phyloP scores from a whole-genome alignment of 2,329 filamentous ascomycete genomes.

The Hypoxylon sp. region DNA sequence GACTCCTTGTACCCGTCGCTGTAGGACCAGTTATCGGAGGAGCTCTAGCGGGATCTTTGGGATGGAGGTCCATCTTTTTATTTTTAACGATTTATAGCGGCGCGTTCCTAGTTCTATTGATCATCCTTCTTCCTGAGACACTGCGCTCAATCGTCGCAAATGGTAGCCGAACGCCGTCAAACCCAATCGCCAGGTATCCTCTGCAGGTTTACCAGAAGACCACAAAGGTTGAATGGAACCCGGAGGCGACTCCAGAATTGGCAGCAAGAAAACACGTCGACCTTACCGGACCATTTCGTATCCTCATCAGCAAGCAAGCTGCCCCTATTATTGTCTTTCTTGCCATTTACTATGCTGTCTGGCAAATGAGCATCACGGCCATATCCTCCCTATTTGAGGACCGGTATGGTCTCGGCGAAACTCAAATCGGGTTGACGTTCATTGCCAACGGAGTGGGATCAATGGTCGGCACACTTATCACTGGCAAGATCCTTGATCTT shows the following conservation, averaged over 20 bases:
- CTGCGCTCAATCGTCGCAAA: conserved; percentile 55
- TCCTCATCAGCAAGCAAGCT: conserved; percentile 56
- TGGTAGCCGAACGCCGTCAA: conserved; percentile 44
- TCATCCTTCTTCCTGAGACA: conserved; percentile 58
- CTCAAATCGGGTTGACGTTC: conserved; percentile 60
- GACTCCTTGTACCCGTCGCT: conserved; percentile 49
- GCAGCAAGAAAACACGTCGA: conserved; percentile 51
- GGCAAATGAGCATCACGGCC: conserved; percentile 64
- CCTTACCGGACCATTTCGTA: conserved; percentile 55
- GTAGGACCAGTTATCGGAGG: conserved; percentile 62
- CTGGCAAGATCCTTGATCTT: conserved; percentile 60
- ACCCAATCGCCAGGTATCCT: conserved; percentile 42
- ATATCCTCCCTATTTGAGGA: conserved; percentile 59
- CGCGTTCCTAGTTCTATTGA: conserved; percentile 50
- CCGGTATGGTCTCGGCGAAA: conserved; percentile 54
- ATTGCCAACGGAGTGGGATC: conserved; percentile 64
- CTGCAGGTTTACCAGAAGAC: conserved; percentile 46
- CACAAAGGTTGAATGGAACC: conserved; percentile 40
- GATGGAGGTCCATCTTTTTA: conserved; percentile 65
- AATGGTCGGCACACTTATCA: conserved; percentile 61
- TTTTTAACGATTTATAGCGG: conserved; percentile 56
- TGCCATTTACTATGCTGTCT: conserved; percentile 60
- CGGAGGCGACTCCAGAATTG: conserved; percentile 17
- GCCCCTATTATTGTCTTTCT: conserved; percentile 57
- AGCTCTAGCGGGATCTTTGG: conserved; percentile 57